Evolutionary conservation across 345 rosid species (phyloP).

Genomic region (Barbarea vulgaris): DNA sequence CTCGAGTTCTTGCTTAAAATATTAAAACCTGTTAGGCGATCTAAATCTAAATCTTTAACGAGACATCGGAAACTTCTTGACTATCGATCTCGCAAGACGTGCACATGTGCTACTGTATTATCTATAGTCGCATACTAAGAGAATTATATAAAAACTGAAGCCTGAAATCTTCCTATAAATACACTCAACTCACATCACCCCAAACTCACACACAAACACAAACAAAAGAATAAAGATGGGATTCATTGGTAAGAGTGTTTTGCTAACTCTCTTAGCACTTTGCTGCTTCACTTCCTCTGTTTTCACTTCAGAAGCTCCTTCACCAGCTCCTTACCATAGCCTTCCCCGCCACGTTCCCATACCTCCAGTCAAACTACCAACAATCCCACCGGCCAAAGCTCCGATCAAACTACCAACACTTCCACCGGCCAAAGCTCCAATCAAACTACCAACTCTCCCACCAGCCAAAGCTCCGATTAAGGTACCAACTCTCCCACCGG

Average conservation of each 20-base stretch:
- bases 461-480: slow-evolving; percentile 35
- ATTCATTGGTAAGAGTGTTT: slow-evolving; percentile 39
- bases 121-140: not conserved
- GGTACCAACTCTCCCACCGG: slow-evolving; percentile 21
- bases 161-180: slow-evolving; percentile 28
- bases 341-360: not conserved
- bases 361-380: slow-evolving; percentile 32
- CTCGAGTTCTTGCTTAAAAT: not conserved
- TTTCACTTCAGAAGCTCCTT: slow-evolving; percentile 31
- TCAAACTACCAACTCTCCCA: slow-evolving; percentile 20
- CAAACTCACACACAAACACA: slow-evolving; percentile 15
- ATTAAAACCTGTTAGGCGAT: not conserved
- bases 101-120: slow-evolving; percentile 22
- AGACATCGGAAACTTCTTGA: slow-evolving; percentile 13
- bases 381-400: slow-evolving; percentile 9
- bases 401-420: not conserved
- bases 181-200: not conserved
- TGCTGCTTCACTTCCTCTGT: slow-evolving; percentile 47
- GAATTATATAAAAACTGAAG: not conserved
- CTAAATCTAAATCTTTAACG: slow-evolving; percentile 17
- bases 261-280: slow-evolving; percentile 43
- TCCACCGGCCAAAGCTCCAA: slow-evolving; percentile 20
- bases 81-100: slow-evolving; percentile 12
- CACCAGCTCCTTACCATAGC: not conserved
- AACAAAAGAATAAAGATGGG: slow-evolving; percentile 40